Evolutionary conservation across 768 basidiomycete genomes (phyloP), one percentile per base, ranked within the genome.

Genomic region (Calocybe gangraenosa): DNA sequence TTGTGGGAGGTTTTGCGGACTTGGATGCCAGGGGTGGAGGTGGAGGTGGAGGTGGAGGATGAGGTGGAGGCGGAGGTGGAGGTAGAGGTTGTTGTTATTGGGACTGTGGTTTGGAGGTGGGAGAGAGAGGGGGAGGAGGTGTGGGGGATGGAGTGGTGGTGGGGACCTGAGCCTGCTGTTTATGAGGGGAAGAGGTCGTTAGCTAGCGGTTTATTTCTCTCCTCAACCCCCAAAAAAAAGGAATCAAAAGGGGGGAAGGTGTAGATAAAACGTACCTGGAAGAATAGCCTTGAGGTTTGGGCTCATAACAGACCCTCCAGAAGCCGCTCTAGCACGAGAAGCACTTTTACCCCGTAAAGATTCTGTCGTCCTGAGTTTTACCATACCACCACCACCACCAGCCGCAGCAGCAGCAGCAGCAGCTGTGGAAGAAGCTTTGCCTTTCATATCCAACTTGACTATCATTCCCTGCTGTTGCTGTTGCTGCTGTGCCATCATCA

Each of bases 1-100:
- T 97, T 98, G 66, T 99, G 90, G 6, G 89, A 89, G 21, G 84
- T 84, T 63, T 90, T 91, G 48, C 81, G 77, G 37, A 76, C 64
- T 28, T 73, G 73, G 35, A 77, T 51, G 1, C 55, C 54, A n/a
- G 56, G 57, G 8, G 31, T 42, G 33, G 43, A 46, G 52, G 35
- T 40, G 14, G 40, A 35, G 7, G 43, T 31, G 2, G 37, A 39
- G 13, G 49, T 46, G 19, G 49, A 23, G 30, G 46, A 33, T 20
- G 40, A 43, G 46, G 51, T 31, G 28, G 54, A n/a, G n/a, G n/a
- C 25, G 25, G 6, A 6, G 25, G 6, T 11, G 25, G 6, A 5
- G 5, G 25, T 28, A 6, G 25, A 6, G 5, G 25, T 11, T 28
- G 25, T 28, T 28, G 25, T 28, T 28, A 28, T 28, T 28, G 25